These are phyloP conservation scores for Penicillium sp. DNA, from an alignment of 2,329 filamentous ascomycete species.

Conservation along the genomic window DNA sequence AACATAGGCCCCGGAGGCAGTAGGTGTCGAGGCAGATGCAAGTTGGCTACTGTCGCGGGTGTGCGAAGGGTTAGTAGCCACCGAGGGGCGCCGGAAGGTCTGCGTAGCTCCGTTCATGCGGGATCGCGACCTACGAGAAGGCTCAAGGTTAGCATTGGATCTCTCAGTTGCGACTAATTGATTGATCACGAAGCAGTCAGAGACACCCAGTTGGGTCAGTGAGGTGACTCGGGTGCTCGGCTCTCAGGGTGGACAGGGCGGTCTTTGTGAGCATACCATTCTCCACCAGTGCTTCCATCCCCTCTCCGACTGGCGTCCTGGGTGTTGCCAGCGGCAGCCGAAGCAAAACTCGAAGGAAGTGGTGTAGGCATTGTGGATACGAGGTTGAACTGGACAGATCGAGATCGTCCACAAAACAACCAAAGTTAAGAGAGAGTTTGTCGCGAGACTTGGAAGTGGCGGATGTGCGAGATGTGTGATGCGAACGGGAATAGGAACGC, in stretches of 20 bases:
- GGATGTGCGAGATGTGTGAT: conserved; percentile 24
- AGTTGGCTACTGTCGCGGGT: conserved; percentile 46
- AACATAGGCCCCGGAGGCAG: conserved; percentile 55
- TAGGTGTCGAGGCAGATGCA: conserved; percentile 43
- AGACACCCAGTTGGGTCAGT: neutral
- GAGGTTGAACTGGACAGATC: conserved; percentile 24
- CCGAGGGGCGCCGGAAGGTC: conserved; percentile 66
- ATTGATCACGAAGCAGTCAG: neutral
- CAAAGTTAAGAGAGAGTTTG: conserved; percentile 19
- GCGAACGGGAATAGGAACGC: conserved; percentile 29
- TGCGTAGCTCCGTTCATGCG: conserved; percentile 67
- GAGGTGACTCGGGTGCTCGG: neutral
- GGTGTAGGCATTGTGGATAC: conserved; percentile 65
- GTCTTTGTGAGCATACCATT: conserved; percentile 63
- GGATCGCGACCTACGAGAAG: conserved; percentile 55
- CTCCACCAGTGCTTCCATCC: conserved; percentile 63
- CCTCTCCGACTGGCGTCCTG: conserved; percentile 61
- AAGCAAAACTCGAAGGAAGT: conserved; percentile 81
- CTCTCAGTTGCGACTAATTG: conserved; percentile 13
- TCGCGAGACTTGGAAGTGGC: conserved; percentile 29
- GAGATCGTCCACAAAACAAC: conserved; percentile 29
- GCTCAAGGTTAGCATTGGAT: conserved; percentile 21
- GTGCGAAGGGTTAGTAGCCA: conserved; percentile 57
- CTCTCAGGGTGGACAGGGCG: conserved; percentile 1
- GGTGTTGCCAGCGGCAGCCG: conserved; percentile 76